Percentiles rank a stretch among this genome's conserved stretches.
Conservation (phyloP, 495 filamentous ascomycete genomes). For the Pyronema domesticum region DNA sequence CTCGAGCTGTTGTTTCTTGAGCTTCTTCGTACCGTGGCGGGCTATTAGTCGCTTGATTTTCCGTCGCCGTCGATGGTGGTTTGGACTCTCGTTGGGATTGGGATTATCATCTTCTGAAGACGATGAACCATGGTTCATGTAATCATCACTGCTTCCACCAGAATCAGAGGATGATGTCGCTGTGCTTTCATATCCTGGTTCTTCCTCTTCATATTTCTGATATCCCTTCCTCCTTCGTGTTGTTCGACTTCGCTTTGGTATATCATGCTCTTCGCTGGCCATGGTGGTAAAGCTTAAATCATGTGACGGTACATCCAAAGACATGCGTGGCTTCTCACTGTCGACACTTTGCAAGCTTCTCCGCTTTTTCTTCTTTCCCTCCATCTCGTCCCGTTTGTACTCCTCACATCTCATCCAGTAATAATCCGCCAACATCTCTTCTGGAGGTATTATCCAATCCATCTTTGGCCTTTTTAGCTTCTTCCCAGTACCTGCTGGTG, state of each 20-base stretch:
- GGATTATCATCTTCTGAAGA: not conserved
- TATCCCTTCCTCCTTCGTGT: not conserved
- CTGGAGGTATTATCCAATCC: slow-evolving; percentile 20
- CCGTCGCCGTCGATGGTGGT: slow-evolving; percentile 17
- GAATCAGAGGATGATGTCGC: not conserved
- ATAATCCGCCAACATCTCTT: slow-evolving; percentile 23
- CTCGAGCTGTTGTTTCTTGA: slow-evolving; percentile 10
- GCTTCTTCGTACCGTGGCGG: slow-evolving; percentile 16
- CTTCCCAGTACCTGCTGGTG: slow-evolving; percentile 11
- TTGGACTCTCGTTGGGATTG: slow-evolving; percentile 9
- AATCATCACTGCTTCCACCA: not conserved
- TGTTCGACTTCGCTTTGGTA: not conserved
- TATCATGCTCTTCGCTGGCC: not conserved
- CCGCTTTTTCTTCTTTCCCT: slow-evolving; percentile 4
- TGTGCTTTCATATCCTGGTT: not conserved
- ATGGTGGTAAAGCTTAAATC: not conserved
- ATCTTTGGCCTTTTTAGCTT: slow-evolving; percentile 20
- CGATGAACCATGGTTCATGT: not conserved
- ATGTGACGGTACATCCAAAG: slow-evolving; percentile 8
- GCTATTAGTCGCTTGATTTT: slow-evolving; percentile 17
- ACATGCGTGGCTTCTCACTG: slow-evolving; percentile 11
- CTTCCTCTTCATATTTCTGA: not conserved
- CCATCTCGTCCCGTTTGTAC: slow-evolving; percentile 3
- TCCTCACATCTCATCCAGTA: slow-evolving; percentile 15
- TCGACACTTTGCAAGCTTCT: slow-evolving; percentile 12